Evolutionary conservation across 2,329 filamentous ascomycete genomes (phyloP), one percentile per base, ranked within the genome.

Genomic region (Aquanectria penicillioides): DNA sequence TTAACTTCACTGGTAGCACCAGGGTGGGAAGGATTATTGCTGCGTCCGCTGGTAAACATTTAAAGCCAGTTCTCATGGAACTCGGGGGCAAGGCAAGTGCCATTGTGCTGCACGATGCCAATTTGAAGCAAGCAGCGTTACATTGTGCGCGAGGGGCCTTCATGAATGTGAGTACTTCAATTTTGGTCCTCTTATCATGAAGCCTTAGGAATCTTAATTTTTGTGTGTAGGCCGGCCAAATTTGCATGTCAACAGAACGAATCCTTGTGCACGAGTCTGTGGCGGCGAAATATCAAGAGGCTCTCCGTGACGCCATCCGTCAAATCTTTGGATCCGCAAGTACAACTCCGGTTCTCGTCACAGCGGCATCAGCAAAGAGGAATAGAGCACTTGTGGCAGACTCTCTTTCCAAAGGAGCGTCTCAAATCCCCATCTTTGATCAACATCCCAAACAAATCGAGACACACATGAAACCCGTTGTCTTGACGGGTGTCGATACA

Each of bases 1-100:
- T 96, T 72, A 95, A 92, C 76, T 96, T 95, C 75, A 96, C 92
- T 0, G 92, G 93, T 31, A 89, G 85, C 68, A 92, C 91, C 0
- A 72, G 73, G 0, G 88, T 95, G 0, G 92, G 92, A 2, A 83
- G 86, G 25, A 89, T 92, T 71, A 87, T 96, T 57, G 89, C 86
- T 5, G 78, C 81, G 11, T 81, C 84, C 6, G 90, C 90, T 0
- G 92, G 89, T 20, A 85, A 89, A 71, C 78, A 89, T 68, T 81
- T 95, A 33, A 97, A 96, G 80, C 92, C 91, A 0, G 83, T 90
- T 1, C 77, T 95, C 1, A 83, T 95, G 71, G 93, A 96, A 74
- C 82, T 96, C 0, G 93, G 93, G 3, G 92, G 93, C 33, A 96
- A 96, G 74, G 89, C 89, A 0, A 86, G 86, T 0, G 87, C 90